Evolutionary conservation across 345 rosid genomes (phyloP).

Genomic region (Citrus medica): DNA sequence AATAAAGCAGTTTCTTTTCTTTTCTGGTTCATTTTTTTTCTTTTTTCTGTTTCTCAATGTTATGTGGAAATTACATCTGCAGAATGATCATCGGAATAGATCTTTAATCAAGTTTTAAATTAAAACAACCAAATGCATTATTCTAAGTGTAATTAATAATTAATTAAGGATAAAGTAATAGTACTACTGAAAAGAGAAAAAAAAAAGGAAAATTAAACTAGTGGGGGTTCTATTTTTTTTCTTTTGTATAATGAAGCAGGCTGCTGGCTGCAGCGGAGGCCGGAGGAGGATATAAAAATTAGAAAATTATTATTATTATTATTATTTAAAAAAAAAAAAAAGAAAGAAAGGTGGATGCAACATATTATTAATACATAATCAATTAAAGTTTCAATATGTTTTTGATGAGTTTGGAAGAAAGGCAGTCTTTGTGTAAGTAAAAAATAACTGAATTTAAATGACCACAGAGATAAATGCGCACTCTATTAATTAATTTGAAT

Average conservation of each 20-base stretch:
- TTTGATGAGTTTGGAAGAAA: too few species aligned
- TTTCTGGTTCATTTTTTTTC: background rate
- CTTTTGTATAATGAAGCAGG: background rate
- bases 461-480: background rate
- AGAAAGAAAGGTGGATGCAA: too few species aligned
- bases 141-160: background rate
- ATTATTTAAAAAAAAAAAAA: too few species aligned
- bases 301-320: background rate
- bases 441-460: background rate
- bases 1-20: background rate
- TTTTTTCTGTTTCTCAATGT: background rate
- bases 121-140: background rate
- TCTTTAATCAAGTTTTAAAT: background rate
- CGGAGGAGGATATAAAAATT: background rate
- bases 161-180: too few species aligned
- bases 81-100: background rate
- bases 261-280: background rate
- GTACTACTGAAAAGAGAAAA: background rate
- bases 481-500: background rate
- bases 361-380: too few species aligned
- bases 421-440: too few species aligned
- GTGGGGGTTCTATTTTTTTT: background rate
- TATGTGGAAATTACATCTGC: background rate
- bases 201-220: background rate
- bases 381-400: too few species aligned